These are phyloP conservation scores for Penicillium sp. DNA, from an alignment of 2,329 filamentous ascomycete genomes.

Conservation along the genomic window DNA sequence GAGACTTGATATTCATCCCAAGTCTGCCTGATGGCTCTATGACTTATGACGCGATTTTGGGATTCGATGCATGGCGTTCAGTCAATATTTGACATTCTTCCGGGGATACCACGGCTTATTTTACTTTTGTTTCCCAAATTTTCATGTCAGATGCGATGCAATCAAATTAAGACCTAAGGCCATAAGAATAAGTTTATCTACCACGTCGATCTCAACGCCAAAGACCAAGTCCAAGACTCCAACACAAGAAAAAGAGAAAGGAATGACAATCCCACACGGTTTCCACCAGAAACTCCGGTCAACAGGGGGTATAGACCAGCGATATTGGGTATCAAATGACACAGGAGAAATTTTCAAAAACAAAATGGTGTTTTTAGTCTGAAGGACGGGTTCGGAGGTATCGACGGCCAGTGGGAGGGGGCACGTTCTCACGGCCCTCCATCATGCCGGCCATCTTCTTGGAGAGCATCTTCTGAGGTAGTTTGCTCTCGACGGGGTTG, in stretches of 20 bases:
- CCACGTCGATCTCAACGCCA: background rate
- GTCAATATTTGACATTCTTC: background rate
- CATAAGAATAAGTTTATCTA: background rate
- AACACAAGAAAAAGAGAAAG: slow-evolving; percentile 8
- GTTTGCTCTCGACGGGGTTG: slow-evolving; percentile 35
- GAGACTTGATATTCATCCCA: background rate
- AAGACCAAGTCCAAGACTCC: slow-evolving; percentile 1
- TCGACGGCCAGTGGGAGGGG: slow-evolving; percentile 28
- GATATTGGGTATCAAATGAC: slow-evolving; percentile 26
- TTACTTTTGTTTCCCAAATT: background rate
- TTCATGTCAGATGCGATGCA: background rate
- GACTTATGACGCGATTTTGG: background rate
- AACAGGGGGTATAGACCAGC: slow-evolving; percentile 15
- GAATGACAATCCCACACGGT: slow-evolving; percentile 10
- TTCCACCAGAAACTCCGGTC: slow-evolving; percentile 21
- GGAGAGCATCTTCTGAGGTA: slow-evolving; percentile 43
- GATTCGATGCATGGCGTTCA: slow-evolving; percentile 4
- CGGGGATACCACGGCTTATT: slow-evolving; percentile 1
- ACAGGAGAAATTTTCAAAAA: slow-evolving; percentile 4
- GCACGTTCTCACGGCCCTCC: slow-evolving; percentile 48
- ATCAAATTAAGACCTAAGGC: slow-evolving; percentile 7
- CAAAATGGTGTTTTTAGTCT: slow-evolving; percentile 13
- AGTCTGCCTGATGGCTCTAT: background rate
- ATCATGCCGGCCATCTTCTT: slow-evolving; percentile 40
- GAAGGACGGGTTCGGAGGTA: slow-evolving; percentile 32